These are phyloP conservation scores for Pilatotrama ljubarskyi DNA, from an alignment of 768 basidiomycete genomes.

Conservation along the genomic window DNA sequence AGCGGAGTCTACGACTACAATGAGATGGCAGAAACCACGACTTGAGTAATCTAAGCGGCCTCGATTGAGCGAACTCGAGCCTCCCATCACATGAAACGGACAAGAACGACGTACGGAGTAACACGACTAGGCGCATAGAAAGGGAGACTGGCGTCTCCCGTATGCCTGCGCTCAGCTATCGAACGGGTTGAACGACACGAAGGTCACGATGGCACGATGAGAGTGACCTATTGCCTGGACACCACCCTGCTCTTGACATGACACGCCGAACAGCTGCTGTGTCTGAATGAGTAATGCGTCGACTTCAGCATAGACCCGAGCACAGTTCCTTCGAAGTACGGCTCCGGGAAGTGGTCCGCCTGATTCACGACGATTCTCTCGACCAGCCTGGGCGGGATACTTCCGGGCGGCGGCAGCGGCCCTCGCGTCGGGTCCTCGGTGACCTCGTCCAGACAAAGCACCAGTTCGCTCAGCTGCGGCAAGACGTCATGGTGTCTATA, in stretches of 20 bases:
- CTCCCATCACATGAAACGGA: too few relatives aligned
- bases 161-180: too few relatives aligned
- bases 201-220: too few relatives aligned
- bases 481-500: not conserved
- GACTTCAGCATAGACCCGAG: conserved; percentile 1
- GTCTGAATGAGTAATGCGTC: not conserved
- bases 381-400: not conserved
- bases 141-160: too few relatives aligned
- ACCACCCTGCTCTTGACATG: conserved; percentile 26
- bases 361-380: not conserved
- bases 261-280: conserved; percentile 4
- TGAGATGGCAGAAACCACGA: too few relatives aligned
- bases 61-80: too few relatives aligned
- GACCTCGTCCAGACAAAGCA: not conserved
- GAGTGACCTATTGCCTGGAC: too few relatives aligned
- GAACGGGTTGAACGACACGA: too few relatives aligned
- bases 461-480: not conserved
- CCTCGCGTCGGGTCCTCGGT: not conserved
- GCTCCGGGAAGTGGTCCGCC: not conserved
- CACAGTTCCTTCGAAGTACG: not conserved
- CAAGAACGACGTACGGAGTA: too few relatives aligned
- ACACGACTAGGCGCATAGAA: too few relatives aligned
- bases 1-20: too few relatives aligned
- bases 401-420: not conserved
- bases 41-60: too few relatives aligned